These are phyloP conservation scores for Pelargonium myrrhifolium DNA, from an alignment of 441 rosid genomes.

Conservation along the genomic window DNA sequence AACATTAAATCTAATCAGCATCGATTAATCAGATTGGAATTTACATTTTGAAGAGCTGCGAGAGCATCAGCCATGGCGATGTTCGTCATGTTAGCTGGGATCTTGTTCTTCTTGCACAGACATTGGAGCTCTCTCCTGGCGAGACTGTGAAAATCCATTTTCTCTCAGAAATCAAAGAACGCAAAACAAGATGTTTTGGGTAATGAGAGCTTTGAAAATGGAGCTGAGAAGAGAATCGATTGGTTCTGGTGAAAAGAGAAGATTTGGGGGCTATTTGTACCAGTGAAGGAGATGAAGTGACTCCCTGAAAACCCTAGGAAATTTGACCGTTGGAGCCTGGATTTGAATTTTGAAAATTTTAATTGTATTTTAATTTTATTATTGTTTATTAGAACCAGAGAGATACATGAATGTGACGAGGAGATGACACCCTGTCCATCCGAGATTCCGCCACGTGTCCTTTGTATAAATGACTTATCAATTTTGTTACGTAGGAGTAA, in stretches of 20 bases:
- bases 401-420: too few species aligned
- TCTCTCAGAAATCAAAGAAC: constrained; percentile 15
- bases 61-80: constrained; percentile 93
- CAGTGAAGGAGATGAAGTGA: neutral
- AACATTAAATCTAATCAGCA: too few species aligned
- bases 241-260: neutral
- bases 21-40: neutral
- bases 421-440: too few species aligned
- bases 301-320: constrained; percentile 33
- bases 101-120: constrained; percentile 91
- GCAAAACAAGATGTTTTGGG: constrained; percentile 4
- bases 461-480: too few species aligned
- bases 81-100: constrained; percentile 85
- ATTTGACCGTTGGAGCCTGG: constrained; percentile 58
- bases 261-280: neutral
- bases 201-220: neutral
- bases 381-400: too few species aligned
- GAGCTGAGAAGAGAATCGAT: too few species aligned
- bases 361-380: too few species aligned
- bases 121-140: constrained; percentile 78
- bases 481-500: too few species aligned
- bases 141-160: constrained; percentile 67
- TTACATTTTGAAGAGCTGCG: constrained; percentile 53
- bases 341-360: constrained; percentile 47
- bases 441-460: too few species aligned